Evolutionary conservation across 805 yeast genomes (phyloP).

Genomic region (Ogataea saltuana): DNA sequence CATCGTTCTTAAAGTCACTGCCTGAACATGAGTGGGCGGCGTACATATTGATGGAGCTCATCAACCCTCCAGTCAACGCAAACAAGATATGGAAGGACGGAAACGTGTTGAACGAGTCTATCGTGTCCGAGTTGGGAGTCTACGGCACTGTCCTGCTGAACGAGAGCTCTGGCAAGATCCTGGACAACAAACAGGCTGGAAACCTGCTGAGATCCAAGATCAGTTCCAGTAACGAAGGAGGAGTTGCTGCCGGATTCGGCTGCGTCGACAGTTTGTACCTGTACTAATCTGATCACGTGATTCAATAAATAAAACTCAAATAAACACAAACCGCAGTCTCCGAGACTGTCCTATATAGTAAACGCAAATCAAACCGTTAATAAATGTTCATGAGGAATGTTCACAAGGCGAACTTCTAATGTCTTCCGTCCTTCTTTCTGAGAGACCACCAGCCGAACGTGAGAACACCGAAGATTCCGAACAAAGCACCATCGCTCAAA

Average conservation of each 20-base stretch:
- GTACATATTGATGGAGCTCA: slow-evolving; percentile 91
- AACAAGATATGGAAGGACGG: slow-evolving; percentile 75
- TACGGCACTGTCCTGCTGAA: slow-evolving; percentile 84
- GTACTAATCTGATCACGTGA: no score
- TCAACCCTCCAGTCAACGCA: slow-evolving; percentile 67
- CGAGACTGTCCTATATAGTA: not conserved
- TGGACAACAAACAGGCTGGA: slow-evolving; percentile 72
- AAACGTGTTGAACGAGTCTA: slow-evolving; percentile 63
- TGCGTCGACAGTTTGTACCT: slow-evolving; percentile 85
- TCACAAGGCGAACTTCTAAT: slow-evolving; percentile 5
- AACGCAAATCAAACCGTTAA: not conserved
- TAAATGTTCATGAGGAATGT: no score
- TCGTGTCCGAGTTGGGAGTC: slow-evolving; percentile 88
- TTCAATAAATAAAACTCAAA: no score
- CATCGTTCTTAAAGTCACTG: slow-evolving; percentile 59
- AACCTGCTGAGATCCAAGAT: slow-evolving; percentile 88
- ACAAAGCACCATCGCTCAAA: slow-evolving; percentile 24
- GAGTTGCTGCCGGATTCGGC: slow-evolving; percentile 99
- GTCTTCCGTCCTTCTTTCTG: slow-evolving; percentile 24
- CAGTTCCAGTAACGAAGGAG: slow-evolving; percentile 90
- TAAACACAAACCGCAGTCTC: not conserved
- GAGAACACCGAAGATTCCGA: slow-evolving; percentile 29
- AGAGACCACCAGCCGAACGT: slow-evolving; percentile 38
- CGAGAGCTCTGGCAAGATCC: slow-evolving; percentile 54
- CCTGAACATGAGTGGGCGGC: slow-evolving; percentile 81